Evolutionary conservation across 2,329 filamentous ascomycete genomes (phyloP), one percentile per base, ranked within the genome.

Genomic region (Aulographum hederae): DNA sequence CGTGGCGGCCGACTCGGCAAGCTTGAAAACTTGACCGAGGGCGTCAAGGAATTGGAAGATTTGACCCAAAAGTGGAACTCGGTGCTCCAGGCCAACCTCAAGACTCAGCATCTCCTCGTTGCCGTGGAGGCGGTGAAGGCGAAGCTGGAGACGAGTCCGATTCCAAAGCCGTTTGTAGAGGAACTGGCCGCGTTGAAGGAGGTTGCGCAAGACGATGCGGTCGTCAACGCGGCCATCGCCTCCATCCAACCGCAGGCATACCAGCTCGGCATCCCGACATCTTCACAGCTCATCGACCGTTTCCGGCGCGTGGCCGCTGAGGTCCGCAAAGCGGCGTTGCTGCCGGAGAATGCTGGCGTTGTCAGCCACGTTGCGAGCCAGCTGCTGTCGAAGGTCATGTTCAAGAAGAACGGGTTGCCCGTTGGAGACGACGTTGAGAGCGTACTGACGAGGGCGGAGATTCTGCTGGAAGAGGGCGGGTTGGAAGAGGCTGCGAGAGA

Each of bases 151-250:
- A 16, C 23, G 11, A 8, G 10, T 17, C 61, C 73, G 27, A 67
- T 74, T 43, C 79, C 86, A 14, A 69, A 72, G 26, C 89, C 89
- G 3, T 98, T 98, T 52, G 70, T 93, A 46, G 74, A 76, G 39
- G 89, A 98, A 60, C 73, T 98, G 11, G 81, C 92, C 14, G 89
- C 89, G 3, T 69, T 98, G 34, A 93, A 93, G 60, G 84, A 94
- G 54, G 80, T 93, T 42, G 81, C 82, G 3, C 67, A 69, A 18
- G 78, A 82, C 32, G 80, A 93, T 50, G 62, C 79, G 1, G 78
- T 95, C 4, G 82, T 98, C 37, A 76, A 82, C 43, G 86, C 86
- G 3, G 89, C 89, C 37, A 92, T 98, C 45, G 78, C 80, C n/a
- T 92, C 84, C 18, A 92, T 98, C 56, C 91, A 91, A 61, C 89